Percentiles rank a stretch among this genome's conserved stretches.
These are phyloP conservation scores for Ormosia emarginata DNA, from an alignment of 306 rosid genomes.

Conservation along the genomic window DNA sequence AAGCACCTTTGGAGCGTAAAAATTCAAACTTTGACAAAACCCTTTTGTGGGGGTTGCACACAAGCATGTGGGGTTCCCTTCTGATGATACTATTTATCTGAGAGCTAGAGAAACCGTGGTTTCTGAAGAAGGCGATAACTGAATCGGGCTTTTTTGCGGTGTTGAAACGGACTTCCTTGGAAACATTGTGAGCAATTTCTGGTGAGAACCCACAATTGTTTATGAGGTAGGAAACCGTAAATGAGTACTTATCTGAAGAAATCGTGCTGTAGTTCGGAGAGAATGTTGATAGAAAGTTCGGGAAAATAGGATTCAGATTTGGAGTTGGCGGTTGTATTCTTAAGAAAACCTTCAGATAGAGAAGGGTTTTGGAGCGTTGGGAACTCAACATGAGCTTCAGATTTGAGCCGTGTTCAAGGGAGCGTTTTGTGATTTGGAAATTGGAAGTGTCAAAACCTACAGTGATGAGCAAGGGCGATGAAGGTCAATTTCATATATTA, in stretches of 20 bases:
- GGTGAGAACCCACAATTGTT: constrained; percentile 27
- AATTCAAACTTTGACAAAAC: constrained; percentile 6
- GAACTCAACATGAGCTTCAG: not conserved
- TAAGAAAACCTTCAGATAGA: not conserved
- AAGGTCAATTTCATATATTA: too few species aligned
- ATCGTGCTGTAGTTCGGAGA: not conserved
- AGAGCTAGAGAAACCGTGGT: not conserved
- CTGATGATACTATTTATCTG: not conserved
- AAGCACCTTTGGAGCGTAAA: constrained; percentile 2
- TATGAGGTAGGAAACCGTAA: constrained; percentile 34
- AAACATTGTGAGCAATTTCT: constrained; percentile 25
- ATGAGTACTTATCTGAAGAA: not conserved
- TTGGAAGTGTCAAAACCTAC: too few species aligned
- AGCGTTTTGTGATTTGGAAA: too few species aligned
- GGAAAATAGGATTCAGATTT: not conserved
- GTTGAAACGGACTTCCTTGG: constrained; percentile 15
- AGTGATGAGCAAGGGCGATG: too few species aligned
- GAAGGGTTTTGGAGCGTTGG: not conserved
- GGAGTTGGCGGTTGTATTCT: not conserved
- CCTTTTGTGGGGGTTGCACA: not conserved
- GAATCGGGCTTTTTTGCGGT: constrained; percentile 29
- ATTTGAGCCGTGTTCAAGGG: not conserved
- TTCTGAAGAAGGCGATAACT: not conserved
- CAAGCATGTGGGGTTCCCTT: not conserved
- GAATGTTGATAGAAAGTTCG: not conserved